These are phyloP conservation scores for Kuraishia ogatae DNA, from an alignment of 805 yeast genomes.

Conservation along the genomic window DNA sequence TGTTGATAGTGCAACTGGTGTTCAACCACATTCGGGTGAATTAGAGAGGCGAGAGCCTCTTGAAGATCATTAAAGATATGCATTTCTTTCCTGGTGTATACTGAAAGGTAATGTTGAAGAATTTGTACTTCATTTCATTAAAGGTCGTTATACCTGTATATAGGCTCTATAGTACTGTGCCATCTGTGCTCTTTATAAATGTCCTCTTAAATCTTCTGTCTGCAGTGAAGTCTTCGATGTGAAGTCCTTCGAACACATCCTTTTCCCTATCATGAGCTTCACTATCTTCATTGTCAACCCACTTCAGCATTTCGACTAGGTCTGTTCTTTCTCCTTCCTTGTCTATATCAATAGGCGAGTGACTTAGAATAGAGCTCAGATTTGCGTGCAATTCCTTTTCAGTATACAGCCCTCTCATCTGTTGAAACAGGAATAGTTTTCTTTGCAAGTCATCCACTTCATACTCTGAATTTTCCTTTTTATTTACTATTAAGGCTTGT, in stretches of 20 bases:
- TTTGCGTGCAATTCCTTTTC: background rate
- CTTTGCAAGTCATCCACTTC: background rate
- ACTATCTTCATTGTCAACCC: background rate
- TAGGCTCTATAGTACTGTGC: background rate
- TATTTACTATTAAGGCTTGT: background rate
- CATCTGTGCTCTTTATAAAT: background rate
- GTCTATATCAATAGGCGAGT: background rate
- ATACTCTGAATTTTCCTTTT: background rate
- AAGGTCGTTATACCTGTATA: background rate
- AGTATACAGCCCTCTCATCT: background rate
- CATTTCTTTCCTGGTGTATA: too few relatives aligned
- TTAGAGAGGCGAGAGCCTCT: background rate
- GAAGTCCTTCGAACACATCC: conserved; percentile 12
- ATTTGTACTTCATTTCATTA: background rate
- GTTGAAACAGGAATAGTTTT: background rate
- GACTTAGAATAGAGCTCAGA: background rate
- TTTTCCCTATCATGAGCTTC: conserved; percentile 5
- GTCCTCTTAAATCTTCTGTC: background rate
- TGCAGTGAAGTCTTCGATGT: conserved; percentile 11
- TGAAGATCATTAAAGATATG: too few relatives aligned
- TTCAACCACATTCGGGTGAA: background rate
- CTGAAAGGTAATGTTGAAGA: background rate
- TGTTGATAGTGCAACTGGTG: background rate
- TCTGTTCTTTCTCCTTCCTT: background rate
- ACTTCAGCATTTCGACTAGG: conserved; percentile 3